Conservation (phyloP, 2,329 filamentous ascomycete genomes). For the Epichloe typhina region DNA sequence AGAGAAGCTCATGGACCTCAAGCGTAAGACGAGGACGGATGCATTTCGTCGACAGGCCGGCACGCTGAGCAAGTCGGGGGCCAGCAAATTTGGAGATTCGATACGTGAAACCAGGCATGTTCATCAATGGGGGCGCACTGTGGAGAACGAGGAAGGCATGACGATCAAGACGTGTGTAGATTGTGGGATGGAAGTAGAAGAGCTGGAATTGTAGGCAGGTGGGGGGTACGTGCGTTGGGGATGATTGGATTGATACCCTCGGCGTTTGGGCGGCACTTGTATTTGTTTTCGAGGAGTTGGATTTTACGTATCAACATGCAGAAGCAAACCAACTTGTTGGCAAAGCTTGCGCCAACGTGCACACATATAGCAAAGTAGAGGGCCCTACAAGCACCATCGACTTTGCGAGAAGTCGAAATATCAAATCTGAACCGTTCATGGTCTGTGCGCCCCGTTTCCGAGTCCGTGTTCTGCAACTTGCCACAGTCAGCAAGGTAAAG, state of each 20-base stretch:
- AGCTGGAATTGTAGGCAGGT: slow-evolving; percentile 45
- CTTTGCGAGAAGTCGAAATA: no score
- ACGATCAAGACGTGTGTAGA: slow-evolving; percentile 67
- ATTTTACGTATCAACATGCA: neutral
- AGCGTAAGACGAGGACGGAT: slow-evolving; percentile 85
- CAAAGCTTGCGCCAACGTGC: no score
- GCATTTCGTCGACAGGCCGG: slow-evolving; percentile 65
- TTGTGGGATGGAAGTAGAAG: slow-evolving; percentile 70
- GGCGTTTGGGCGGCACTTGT: neutral
- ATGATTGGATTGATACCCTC: neutral
- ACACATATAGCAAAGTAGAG: no score
- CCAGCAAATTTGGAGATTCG: slow-evolving; percentile 61
- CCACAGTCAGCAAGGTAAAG: no score
- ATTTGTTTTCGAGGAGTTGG: neutral
- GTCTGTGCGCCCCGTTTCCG: no score
- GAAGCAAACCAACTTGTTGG: no score
- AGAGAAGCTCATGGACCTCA: slow-evolving; percentile 75
- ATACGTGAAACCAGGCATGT: slow-evolving; percentile 63
- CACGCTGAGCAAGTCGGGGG: slow-evolving; percentile 38
- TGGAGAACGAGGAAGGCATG: slow-evolving; percentile 59
- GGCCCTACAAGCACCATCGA: no score
- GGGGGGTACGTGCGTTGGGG: no score
- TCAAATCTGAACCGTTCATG: no score
- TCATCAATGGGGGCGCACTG: slow-evolving; percentile 69
- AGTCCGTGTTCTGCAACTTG: no score